Evolutionary conservation across 1,284 basidiomycete genomes (phyloP), one percentile per base, ranked within the genome.

Genomic region (Xerocomus amazonicus): DNA sequence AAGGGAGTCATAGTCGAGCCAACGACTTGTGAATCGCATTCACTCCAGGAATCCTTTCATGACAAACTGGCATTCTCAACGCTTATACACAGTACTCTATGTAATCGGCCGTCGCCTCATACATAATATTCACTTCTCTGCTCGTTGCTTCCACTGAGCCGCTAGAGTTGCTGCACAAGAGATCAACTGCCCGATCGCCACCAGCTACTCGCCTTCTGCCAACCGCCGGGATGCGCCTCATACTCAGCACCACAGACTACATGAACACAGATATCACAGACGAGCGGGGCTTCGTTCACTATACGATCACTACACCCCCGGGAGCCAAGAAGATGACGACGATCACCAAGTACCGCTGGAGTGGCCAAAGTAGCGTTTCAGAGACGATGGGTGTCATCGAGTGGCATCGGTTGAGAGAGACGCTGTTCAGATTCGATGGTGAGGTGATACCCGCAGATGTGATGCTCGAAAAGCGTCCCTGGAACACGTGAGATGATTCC

Each of bases 361-460:
- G 44, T 6, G 54, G 48, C 6, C 6, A 17, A 14, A 54, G 3
- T 3, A 36, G 50, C 13, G 43, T 53, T 3, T 50, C 61, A 2
- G 56, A 64, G 43, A 60, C 51, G 10, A 48, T 65, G 53, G 65
- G 59, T 10, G 26, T 49, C 35, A 67, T 63, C n/a, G 52, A 67
- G 13, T 66, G 65, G 65, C 57, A 63, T 44, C 43, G 39, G 12
- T 23, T 51, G 29, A 52, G 35, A 2, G 44, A 56, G 29, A 51
- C 61, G 1, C 6, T 50, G n/a, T 47, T 63, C 34, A 45, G 14
- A 8, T 65, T 62, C 23, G 19, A 56, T 4, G 63, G 65, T 3
- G 36, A 39, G 23, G 47, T 28, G 33, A 31, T 43, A 2, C 16
- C 44, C 1, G 50, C 42, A 3, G 17, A 48, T 2, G 14, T 0